Evolutionary conservation across 164 flowering plant genomes (phyloP).

Genomic region (grape (Vitis vinifera)): ASM3070453v1 NC_081808.1:18918001-18918500

Average conservation of each 20-base stretch:
- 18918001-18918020: too few species aligned
- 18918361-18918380: conserved; percentile 55
- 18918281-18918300: not conserved
- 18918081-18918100: too few species aligned
- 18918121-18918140: too few species aligned
- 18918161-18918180: too few species aligned
- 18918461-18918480: conserved; percentile 73
- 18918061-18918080: too few species aligned
- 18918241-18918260: not conserved
- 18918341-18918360: not conserved
- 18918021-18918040: too few species aligned
- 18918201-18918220: not conserved
- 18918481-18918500: conserved; percentile 67
- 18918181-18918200: not conserved
- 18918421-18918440: conserved; percentile 64
- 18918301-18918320: not conserved
- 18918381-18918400: conserved; percentile 58
- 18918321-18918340: not conserved
- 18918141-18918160: too few species aligned
- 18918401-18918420: conserved; percentile 65
- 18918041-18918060: too few species aligned
- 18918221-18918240: not conserved
- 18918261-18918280: not conserved
- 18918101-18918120: too few species aligned
- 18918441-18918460: conserved; percentile 60